Evolutionary conservation across 2,329 filamentous ascomycete genomes (phyloP), one percentile per base, ranked within the genome.

Genomic region (Penicillium sp.): DNA sequence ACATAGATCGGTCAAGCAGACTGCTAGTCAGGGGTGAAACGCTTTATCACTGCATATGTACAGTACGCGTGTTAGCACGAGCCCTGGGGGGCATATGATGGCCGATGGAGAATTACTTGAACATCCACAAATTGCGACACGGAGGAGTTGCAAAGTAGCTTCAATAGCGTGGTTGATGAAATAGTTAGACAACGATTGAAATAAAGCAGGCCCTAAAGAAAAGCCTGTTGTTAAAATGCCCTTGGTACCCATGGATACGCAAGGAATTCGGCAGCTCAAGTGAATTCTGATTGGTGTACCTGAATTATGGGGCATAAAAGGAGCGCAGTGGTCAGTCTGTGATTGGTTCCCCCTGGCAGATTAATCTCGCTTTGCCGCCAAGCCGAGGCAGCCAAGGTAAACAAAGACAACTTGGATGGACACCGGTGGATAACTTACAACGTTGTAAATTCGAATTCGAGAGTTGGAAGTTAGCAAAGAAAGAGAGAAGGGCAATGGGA

Each of bases 211-310:
- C 9, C 13, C 8, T 14, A n/a, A 28, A 40, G 29, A 36, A 22
- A 50, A 27, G n/a, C 41, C 11, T 36, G 37, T 40, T 19, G 28
- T 18, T 11, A 31, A 31, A 33, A 39, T 41, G 40, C 19, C 16
- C 10, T n/a, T 16, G 44, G 50, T 55, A 51, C 50, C 58, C 53
- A 56, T 59, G 57, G 53, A 58, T 55, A 57, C 52, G 46, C 36
- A 25, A 50, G 48, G 53, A 43, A 56, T 58, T 58, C 35, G 57
- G 53, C 43, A 7, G 10, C 16, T n/a, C n/a, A 29, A 3, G 36
- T 16, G 5, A 6, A 16, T 18, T 6, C 2, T 67, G 61, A 66
- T 66, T 68, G 64, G 64, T 61, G 65, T 67, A 35, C 64, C 64
- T 66, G 64, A 50, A 52, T 55, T 45, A 19, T n/a, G 50, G 48